Evolutionary conservation across 208 protist species (phyloP), one percentile per base, ranked within the genome.

Genomic region (Acanthamoeba healyi): DNA sequence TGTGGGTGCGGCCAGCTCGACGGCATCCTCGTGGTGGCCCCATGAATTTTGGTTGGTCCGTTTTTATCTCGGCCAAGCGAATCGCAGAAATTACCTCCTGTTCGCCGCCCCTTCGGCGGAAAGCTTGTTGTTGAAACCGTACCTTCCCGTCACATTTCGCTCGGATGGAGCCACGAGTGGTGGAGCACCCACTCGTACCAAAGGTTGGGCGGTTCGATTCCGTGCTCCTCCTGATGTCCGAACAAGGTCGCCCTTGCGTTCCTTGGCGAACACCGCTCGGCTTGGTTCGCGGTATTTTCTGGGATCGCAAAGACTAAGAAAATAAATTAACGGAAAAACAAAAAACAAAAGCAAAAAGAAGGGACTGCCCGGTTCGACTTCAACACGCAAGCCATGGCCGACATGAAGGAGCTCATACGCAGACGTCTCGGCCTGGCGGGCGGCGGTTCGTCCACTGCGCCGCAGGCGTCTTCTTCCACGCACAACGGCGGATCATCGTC

Each of bases 351-450:
- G 46, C 5, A 15, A 1, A 15, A 51, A 0, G 46, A 51, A 1
- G 4, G 0, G 46, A 1, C 0, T 10, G 14, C 17, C 46, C 17
- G 10, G 46, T 51, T 51, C 14, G 10, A 15, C 12, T 49, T 12
- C 7, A 4, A 12, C 4, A 4, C 12, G 49, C 19, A 58, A 58
- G 15, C 3, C 14, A 79, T 46, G 36, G 26, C 38, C 36, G 70
- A 79, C 70, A 79, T 79, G 70, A 79, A 79, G 36, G 70, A 79
- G 17, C 70, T 79, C 36, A 79, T 79, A 49, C 70, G 70, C 36
- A 79, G 46, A 36, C 4, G 70, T 10, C 70, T 79, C 6, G 70
- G 70, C 36, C 70, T 79, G 36, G 36, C 70, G 3, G 70, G 34
- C 0, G 70, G 24, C 15, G 34, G n/a, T 5, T 9, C 32, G 63